phyloP scores from a whole-genome alignment of 768 basidiomycete genomes.

The Suillus decipiens region DNA sequence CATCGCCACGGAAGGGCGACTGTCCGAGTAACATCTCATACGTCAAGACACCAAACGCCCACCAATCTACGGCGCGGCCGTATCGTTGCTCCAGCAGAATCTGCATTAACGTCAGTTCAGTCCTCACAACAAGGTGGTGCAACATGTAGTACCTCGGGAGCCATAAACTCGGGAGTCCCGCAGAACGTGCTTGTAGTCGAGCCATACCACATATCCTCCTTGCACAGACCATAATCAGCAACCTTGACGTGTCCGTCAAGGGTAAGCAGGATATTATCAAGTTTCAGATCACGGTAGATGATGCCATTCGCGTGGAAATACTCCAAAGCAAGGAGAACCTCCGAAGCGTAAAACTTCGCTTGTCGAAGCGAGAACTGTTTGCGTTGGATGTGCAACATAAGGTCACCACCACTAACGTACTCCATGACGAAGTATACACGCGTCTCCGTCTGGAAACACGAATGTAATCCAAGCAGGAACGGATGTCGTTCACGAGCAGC shows the following conservation, averaged over 20 bases:
- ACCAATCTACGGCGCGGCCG: constrained; percentile 99
- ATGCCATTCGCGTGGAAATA: constrained; percentile 99
- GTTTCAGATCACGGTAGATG: constrained; percentile 96
- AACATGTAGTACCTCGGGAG: constrained; percentile 83
- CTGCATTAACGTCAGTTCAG: constrained; percentile 41
- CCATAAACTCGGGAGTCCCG: constrained; percentile 99
- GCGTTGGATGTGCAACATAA: constrained; percentile 99
- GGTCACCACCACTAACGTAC: constrained; percentile 97
- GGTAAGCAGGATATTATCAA: constrained; percentile 96
- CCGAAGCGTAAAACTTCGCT: constrained; percentile 98
- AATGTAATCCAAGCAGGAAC: constrained; percentile 94
- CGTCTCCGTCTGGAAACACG: constrained; percentile 99
- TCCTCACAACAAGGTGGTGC: neutral
- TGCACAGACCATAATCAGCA: constrained; percentile 98
- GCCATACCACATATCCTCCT: constrained; percentile 98
- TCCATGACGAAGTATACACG: constrained; percentile 99
- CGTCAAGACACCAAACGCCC: constrained; percentile 98
- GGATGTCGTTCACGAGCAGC: constrained; percentile 98
- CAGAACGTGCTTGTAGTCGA: constrained; percentile 98
- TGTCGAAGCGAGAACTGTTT: constrained; percentile 98
- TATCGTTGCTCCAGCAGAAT: constrained; percentile 99
- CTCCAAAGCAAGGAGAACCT: constrained; percentile 92
- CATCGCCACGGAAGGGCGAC: constrained; percentile 98
- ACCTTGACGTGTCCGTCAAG: constrained; percentile 98
- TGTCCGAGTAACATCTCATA: constrained; percentile 99